Conservation (phyloP, 2,329 filamentous ascomycete species). For the Monosporascus sp. region DNA sequence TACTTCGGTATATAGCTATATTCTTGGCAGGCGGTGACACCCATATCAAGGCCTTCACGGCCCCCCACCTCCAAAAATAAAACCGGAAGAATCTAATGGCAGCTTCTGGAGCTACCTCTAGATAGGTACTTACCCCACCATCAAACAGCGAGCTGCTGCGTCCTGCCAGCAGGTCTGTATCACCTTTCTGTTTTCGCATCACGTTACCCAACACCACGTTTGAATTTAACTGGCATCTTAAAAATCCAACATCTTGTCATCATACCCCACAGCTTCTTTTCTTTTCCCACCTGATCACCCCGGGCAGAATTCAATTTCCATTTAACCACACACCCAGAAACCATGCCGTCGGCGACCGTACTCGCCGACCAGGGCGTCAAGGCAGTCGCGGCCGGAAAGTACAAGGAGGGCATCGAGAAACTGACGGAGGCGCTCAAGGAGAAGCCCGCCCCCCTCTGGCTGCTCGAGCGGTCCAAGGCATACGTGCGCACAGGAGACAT, state of each 20-base stretch:
- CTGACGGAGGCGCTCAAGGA: constrained; percentile 63
- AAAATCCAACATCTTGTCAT: neutral
- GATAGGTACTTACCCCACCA: neutral
- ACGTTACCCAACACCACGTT: neutral
- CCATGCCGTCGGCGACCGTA: constrained; percentile 45
- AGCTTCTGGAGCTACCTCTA: neutral
- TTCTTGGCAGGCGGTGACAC: too few species aligned
- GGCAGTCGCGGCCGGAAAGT: constrained; percentile 59
- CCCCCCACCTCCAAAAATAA: neutral
- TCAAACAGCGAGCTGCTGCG: neutral
- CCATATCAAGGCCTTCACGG: neutral
- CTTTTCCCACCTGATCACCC: too few species aligned
- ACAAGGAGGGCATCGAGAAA: constrained; percentile 59
- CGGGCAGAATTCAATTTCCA: neutral
- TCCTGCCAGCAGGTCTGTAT: neutral
- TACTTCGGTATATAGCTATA: too few species aligned
- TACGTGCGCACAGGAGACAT: constrained; percentile 61
- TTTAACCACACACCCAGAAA: constrained; percentile 1
- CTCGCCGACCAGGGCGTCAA: constrained; percentile 58
- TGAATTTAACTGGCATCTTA: neutral
- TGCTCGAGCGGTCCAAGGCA: constrained; percentile 75
- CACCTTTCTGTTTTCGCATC: neutral
- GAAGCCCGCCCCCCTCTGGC: constrained; percentile 68
- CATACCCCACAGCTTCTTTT: neutral
- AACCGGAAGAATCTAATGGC: neutral